Evolutionary conservation across 129 eudicot species (phyloP).

Genomic region (Cynara cardunculus): DNA sequence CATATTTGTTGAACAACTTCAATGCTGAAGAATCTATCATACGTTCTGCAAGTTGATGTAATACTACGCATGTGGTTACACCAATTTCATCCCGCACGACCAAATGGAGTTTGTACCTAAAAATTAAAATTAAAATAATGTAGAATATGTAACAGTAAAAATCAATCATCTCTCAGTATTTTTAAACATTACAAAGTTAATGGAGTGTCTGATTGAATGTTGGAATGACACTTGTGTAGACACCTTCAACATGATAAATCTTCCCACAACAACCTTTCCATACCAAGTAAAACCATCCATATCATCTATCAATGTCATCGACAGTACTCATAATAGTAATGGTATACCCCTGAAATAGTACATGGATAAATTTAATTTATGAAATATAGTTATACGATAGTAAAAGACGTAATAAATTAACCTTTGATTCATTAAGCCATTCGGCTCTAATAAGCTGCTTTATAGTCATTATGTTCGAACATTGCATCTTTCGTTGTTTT

Average conservation of each 20-base stretch:
- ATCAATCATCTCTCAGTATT: background rate
- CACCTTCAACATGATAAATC: background rate
- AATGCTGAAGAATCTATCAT: too few species aligned
- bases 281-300: background rate
- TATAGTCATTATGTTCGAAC: background rate
- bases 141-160: background rate
- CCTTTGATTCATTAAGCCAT: background rate
- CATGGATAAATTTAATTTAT: background rate
- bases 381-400: too few species aligned
- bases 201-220: background rate
- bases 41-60: too few species aligned
- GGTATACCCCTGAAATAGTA: background rate
- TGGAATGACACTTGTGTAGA: background rate
- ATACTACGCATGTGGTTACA: too few species aligned
- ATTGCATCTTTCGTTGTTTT: background rate
- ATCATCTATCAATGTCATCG: background rate
- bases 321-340: background rate
- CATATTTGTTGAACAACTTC: too few species aligned
- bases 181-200: background rate
- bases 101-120: background rate
- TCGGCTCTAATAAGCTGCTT: background rate
- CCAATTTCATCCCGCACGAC: background rate
- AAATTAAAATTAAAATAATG: background rate
- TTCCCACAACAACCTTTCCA: background rate
- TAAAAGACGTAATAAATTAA: background rate